Evolutionary conservation across 192 early-diverging fungal genomes (phyloP).

Genomic region (Thoreauomyces humboldtii): DNA sequence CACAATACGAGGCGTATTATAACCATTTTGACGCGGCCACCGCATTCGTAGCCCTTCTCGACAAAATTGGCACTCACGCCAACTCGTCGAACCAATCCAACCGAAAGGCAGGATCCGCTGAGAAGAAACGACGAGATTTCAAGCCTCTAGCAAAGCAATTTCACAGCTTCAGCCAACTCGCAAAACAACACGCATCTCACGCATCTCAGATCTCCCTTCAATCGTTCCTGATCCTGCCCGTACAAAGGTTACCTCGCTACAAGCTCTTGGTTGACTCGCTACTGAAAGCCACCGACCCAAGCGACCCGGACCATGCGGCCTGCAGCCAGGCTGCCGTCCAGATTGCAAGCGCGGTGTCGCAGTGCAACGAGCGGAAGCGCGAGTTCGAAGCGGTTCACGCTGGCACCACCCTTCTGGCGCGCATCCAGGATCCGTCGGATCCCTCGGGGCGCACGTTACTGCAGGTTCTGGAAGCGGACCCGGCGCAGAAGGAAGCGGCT

Average conservation of each 20-base stretch:
- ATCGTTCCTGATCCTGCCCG: slow-evolving; percentile 80
- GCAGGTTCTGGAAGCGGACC: neutral
- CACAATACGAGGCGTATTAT: slow-evolving; percentile 77
- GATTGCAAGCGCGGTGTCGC: slow-evolving; percentile 62
- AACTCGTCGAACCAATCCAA: neutral
- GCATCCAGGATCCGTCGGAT: neutral
- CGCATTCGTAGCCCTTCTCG: slow-evolving; percentile 49
- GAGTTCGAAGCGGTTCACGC: slow-evolving; percentile 49
- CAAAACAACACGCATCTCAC: slow-evolving; percentile 19
- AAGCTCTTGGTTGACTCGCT: slow-evolving; percentile 68
- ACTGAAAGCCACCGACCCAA: slow-evolving; percentile 29
- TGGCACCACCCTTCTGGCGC: neutral
- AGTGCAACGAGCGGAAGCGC: slow-evolving; percentile 84
- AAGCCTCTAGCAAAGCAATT: slow-evolving; percentile 13
- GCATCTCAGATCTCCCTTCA: slow-evolving; percentile 75
- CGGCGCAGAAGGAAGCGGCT: neutral
- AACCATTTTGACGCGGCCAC: slow-evolving; percentile 80
- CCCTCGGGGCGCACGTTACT: too few species aligned
- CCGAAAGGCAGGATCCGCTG: neutral
- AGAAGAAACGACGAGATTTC: neutral
- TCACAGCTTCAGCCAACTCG: neutral
- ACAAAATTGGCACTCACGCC: slow-evolving; percentile 3
- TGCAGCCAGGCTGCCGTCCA: slow-evolving; percentile 63
- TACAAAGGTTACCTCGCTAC: slow-evolving; percentile 93
- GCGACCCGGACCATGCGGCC: slow-evolving; percentile 36